A percentile compares a stretch with the other conserved stretches of the same genome.
These are phyloP conservation scores for Amanita subjunquillea DNA, from an alignment of 768 basidiomycete species.

Conservation along the genomic window DNA sequence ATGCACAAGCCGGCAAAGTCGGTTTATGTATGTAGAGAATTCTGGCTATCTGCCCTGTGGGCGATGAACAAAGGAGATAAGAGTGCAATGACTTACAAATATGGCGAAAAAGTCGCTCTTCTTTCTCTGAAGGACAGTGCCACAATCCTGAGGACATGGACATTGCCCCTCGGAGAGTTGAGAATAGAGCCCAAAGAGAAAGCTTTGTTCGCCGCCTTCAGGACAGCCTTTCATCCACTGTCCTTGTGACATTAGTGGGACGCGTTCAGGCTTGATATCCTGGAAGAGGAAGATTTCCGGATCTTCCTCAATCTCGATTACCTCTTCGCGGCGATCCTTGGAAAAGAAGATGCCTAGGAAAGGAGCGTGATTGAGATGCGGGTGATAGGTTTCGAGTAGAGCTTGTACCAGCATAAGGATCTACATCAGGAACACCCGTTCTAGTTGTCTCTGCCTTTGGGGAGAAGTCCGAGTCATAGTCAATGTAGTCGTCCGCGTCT, in stretches of 20 bases:
- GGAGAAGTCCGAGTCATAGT: conserved; percentile 79
- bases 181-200: conserved; percentile 78
- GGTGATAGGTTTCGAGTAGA: neutral
- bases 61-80: conserved; percentile 3
- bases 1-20: conserved; percentile 47
- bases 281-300: conserved; percentile 41
- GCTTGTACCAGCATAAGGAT: conserved; percentile 74
- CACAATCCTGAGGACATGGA: conserved; percentile 70
- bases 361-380: conserved; percentile 5
- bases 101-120: conserved; percentile 79
- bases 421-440: conserved; percentile 46
- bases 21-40: conserved; percentile 59
- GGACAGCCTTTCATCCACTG: conserved; percentile 98
- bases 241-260: conserved; percentile 73
- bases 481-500: conserved; percentile 49
- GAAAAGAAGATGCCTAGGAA: conserved; percentile 82
- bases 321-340: conserved; percentile 85
- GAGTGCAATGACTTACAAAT: conserved; percentile 43
- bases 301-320: conserved; percentile 85
- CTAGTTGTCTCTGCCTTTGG: conserved; percentile 25
- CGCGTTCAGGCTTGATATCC: conserved; percentile 26
- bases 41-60: conserved; percentile 37
- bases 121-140: conserved; percentile 43
- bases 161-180: conserved; percentile 55
- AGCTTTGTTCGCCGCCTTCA: conserved; percentile 84